phyloP scores from a whole-genome alignment of 1,284 basidiomycete species.

The Fomitopsis betulina region DNA sequence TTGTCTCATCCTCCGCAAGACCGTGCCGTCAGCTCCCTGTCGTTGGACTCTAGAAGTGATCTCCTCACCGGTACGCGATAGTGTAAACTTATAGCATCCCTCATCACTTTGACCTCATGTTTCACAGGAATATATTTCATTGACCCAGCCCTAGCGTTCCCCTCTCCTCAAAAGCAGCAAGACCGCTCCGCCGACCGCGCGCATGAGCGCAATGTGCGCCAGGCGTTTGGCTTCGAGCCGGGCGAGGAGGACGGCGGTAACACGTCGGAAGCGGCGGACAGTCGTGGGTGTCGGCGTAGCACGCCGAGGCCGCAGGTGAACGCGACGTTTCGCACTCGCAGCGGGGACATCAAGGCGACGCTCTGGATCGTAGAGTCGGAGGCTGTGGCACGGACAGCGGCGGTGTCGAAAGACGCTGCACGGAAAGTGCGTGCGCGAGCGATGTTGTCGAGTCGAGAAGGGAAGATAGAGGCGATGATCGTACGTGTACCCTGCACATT shows the following conservation, averaged over 20 bases:
- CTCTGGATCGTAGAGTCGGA: constrained; percentile 11
- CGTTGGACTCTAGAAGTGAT: constrained; percentile 16
- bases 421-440: constrained; percentile 14
- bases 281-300: background rate
- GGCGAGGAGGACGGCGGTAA: background rate
- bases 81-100: constrained; percentile 1
- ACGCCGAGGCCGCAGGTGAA: constrained; percentile 12
- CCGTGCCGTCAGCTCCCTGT: constrained; percentile 18
- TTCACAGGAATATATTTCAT: constrained; percentile 14
- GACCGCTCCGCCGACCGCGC: background rate
- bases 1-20: constrained; percentile 11
- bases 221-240: constrained; percentile 3
- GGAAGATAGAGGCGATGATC: constrained; percentile 21
- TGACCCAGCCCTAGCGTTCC: constrained; percentile 10
- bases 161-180: background rate
- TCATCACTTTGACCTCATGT: no score
- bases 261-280: background rate
- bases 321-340: constrained; percentile 24
- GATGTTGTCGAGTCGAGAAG: constrained; percentile 19
- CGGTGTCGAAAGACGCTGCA: background rate
- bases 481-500: constrained; percentile 10
- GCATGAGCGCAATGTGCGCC: constrained; percentile 4
- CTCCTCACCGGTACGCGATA: constrained; percentile 12
- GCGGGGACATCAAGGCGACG: constrained; percentile 21
- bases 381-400: background rate